Conservation (phyloP, 768 basidiomycete species). For the Agrocybe praecox region DNA sequence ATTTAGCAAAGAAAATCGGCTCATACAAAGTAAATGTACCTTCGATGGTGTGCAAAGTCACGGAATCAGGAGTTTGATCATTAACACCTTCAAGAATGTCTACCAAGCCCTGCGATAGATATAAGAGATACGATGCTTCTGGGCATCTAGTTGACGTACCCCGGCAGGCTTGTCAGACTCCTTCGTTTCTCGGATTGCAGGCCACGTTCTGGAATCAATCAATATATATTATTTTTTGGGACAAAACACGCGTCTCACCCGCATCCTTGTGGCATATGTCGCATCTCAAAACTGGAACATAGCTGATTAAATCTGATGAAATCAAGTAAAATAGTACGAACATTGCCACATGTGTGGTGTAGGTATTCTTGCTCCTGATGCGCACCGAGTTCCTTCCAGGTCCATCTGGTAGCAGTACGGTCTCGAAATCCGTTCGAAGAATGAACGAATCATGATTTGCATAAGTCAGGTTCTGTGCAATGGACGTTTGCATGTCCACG, state of each 20-base stretch:
- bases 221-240: not conserved
- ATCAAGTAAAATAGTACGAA: conserved; percentile 25
- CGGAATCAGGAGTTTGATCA: conserved; percentile 49
- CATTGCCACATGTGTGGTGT: conserved; percentile 56
- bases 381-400: conserved; percentile 60
- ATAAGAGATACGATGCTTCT: not conserved
- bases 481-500: conserved; percentile 39
- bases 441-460: conserved; percentile 50
- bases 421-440: conserved; percentile 52
- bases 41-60: conserved; percentile 56
- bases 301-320: not conserved
- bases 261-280: conserved; percentile 49
- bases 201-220: conserved; percentile 39
- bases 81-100: conserved; percentile 65
- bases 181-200: conserved; percentile 40
- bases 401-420: conserved; percentile 44
- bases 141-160: conserved; percentile 13
- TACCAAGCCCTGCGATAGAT: conserved; percentile 37
- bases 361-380: conserved; percentile 51
- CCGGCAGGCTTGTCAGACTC: conserved; percentile 38
- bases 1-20: not conserved
- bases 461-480: conserved; percentile 53
- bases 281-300: conserved; percentile 32
- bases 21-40: conserved; percentile 24
- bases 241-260: conserved; percentile 32